Percentiles rank a stretch among this genome's conserved stretches.
Conservation (phyloP, 2,329 filamentous ascomycete genomes). For the Rhinocladiella mackenziei region DNA sequence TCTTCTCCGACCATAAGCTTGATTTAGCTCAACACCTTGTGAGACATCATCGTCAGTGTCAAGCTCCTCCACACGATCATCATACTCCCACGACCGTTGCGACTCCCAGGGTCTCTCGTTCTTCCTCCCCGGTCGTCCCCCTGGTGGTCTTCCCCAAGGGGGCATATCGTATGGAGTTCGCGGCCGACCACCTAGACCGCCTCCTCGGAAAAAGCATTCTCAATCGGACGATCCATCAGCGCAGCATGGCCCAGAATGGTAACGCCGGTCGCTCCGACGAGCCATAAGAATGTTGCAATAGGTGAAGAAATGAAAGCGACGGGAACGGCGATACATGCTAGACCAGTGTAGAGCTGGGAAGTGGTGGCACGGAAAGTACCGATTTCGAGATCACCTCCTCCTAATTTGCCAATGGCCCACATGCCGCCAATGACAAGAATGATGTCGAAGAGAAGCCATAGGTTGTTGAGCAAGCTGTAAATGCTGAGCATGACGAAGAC, state of each 20-base stretch:
- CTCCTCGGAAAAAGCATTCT: conserved; percentile 99
- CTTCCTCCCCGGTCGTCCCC: conserved; percentile 67
- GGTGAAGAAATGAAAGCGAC: conserved; percentile 81
- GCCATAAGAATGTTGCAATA: conserved; percentile 82
- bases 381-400: conserved; percentile 82
- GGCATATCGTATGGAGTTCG: conserved; percentile 90
- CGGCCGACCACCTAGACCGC: conserved; percentile 99
- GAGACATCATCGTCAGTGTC: conserved; percentile 48
- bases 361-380: conserved; percentile 78
- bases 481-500: conserved; percentile 93
- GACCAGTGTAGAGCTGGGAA: conserved; percentile 87
- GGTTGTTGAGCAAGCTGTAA: conserved; percentile 72
- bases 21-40: conserved; percentile 52
- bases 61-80: conserved; percentile 40
- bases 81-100: conserved; percentile 48
- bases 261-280: conserved; percentile 91
- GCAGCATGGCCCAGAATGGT: conserved; percentile 91
- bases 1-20: conserved; percentile 42
- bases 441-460: conserved; percentile 6
- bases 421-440: conserved; percentile 76
- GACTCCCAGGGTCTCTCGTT: conserved; percentile 51
- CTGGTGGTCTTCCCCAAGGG: conserved; percentile 97
- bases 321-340: conserved; percentile 78
- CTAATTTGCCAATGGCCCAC: conserved; percentile 85
- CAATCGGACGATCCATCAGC: conserved; percentile 97